These are phyloP conservation scores for Priceomyces carsonii DNA, from an alignment of 805 yeast genomes.

Conservation along the genomic window DNA sequence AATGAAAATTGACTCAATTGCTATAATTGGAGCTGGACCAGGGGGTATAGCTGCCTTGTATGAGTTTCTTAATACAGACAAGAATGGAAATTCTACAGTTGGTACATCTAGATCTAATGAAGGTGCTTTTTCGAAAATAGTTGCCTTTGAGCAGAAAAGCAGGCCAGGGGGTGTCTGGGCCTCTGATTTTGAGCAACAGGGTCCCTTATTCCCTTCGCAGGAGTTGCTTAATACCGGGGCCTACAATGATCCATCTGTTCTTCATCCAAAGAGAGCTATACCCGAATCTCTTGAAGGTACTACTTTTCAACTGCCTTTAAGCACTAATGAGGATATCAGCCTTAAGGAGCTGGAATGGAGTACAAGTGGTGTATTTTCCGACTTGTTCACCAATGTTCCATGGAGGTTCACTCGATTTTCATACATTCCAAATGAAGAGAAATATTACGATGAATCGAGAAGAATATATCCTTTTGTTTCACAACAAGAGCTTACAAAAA, in stretches of 20 bases:
- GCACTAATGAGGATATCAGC: conserved; percentile 6
- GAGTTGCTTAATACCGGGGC: conserved; percentile 27
- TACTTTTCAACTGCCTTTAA: conserved; percentile 18
- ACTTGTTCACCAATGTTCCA: conserved; percentile 44
- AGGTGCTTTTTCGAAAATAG: conserved; percentile 31
- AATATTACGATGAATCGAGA: conserved; percentile 21
- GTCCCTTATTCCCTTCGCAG: conserved; percentile 29
- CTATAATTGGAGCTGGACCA: conserved; percentile 31
- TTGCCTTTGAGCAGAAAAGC: conserved; percentile 45
- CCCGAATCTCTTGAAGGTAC: conserved; percentile 18
- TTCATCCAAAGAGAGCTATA: conserved; percentile 19
- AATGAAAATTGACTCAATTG: conserved; percentile 19
- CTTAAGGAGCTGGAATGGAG: conserved; percentile 34
- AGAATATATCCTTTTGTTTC: conserved; percentile 39
- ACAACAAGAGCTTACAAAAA: conserved; percentile 29
- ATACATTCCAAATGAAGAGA: conserved; percentile 24
- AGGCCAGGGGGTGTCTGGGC: conserved; percentile 51
- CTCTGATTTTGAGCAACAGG: conserved; percentile 20
- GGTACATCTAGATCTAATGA: conserved; percentile 15
- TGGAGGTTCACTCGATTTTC: conserved; percentile 38
- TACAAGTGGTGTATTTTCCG: conserved; percentile 36
- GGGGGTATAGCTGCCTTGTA: conserved; percentile 36
- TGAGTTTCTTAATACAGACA: conserved; percentile 28
- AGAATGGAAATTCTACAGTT: conserved; percentile 26
- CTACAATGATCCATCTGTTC: conserved; percentile 33